Evolutionary conservation across 768 basidiomycete species (phyloP), one percentile per base, ranked within the genome.

Genomic region (Candolleomyces efflorescens): DNA sequence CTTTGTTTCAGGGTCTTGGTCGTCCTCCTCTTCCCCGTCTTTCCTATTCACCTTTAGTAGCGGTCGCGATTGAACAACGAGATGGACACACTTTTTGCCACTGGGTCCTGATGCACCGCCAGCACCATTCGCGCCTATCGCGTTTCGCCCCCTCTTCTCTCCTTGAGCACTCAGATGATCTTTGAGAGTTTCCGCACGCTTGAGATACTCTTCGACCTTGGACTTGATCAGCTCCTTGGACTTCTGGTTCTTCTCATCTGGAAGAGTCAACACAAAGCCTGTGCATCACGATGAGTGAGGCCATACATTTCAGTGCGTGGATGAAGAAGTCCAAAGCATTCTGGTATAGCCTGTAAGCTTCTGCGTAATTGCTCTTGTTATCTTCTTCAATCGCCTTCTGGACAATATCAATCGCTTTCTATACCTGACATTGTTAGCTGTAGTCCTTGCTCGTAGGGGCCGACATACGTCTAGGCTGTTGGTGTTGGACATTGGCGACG

Each of bases 321-420:
- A 98, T 93, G 72, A 99, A 99, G 70, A 96, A 99, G 69, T 99
- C 97, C 59, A 98, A 82, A 1, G 92, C 82, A 79, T 98, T 96
- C 78, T 90, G 88, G 75, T 97, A 97, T 62, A 86, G 83, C 76
- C 91, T 95, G 83, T 92, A 96, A 18, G 95, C 95, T 66, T 95
- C 94, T 5, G 83, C 77, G 75, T 98, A 99, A 73, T 97, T 92
- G 72, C 90, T 87, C 71, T 94, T 94, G 60, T 82, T 80, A 75
- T 99, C 97, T 61, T 92, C 89, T 57, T 94, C 94, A 65, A 96
- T 95, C 57, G 94, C 94, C 62, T 84, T 83, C 74, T 94, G 91
- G 23, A 97, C 92, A 57, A 97, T 84, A 65, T 92, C 91, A 68
- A 97, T 92, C 32, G 94, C 94, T 44, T 71, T 74, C 76, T 80